Percentiles rank a stretch among this genome's conserved stretches.
These are phyloP conservation scores for Parvularia atlantis DNA, from an alignment of 78 protist species.

Conservation along the genomic window DNA sequence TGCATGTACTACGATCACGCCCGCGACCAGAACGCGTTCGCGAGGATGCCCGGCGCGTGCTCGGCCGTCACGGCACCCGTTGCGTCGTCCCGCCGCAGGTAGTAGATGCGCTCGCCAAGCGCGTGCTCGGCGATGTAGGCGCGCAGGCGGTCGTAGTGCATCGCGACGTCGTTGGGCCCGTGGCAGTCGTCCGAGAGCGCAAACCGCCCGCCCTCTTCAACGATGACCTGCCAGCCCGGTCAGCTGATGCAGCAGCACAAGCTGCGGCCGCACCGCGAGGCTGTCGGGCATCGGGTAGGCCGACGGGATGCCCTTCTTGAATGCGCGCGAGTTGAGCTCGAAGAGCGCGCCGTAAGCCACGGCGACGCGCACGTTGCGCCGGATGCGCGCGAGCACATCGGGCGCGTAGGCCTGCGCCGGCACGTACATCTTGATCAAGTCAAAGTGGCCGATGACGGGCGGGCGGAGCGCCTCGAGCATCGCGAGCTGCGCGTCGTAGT, in stretches of 20 bases:
- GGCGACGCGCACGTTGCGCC: background rate
- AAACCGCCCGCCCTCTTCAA: background rate
- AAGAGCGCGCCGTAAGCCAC: background rate
- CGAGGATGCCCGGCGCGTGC: too few relatives aligned
- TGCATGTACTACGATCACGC: too few relatives aligned
- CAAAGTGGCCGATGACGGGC: constrained; percentile 6
- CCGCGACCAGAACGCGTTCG: too few relatives aligned
- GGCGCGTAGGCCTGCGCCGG: background rate
- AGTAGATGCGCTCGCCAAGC: background rate
- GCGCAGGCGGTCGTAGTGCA: background rate
- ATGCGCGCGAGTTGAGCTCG: constrained; percentile 4
- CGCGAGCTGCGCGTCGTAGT: background rate
- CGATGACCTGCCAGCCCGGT: background rate
- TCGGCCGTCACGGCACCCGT: too few relatives aligned
- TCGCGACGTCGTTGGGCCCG: background rate
- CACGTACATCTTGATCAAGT: background rate
- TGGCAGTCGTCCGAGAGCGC: background rate
- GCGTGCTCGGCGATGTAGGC: background rate
- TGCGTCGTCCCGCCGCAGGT: too few relatives aligned
- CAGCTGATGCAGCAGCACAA: background rate
- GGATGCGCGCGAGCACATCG: background rate
- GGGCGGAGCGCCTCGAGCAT: background rate
- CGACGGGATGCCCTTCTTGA: background rate
- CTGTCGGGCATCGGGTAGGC: constrained; percentile 1
- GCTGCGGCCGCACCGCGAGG: background rate